A percentile compares a stretch with the other conserved stretches of the same genome.
phyloP scores from a whole-genome alignment of 2,329 filamentous ascomycete species.

The Sarocladiaceae sp. region DNA sequence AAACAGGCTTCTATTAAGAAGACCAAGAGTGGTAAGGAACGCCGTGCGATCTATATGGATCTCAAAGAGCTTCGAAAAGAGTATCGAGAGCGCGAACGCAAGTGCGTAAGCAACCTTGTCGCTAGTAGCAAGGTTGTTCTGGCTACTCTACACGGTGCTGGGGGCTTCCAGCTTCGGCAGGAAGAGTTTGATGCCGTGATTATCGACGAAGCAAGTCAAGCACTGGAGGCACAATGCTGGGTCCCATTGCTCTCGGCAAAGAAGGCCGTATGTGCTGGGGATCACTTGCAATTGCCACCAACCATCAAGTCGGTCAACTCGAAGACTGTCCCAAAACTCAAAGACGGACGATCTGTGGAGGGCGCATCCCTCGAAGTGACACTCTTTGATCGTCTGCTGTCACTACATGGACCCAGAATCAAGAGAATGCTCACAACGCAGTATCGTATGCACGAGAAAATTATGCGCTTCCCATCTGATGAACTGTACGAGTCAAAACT shows the following conservation, averaged over 20 bases:
- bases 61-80: conserved; percentile 83
- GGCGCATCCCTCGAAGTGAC: conserved; percentile 76
- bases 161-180: conserved; percentile 74
- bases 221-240: conserved; percentile 96
- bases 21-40: conserved; percentile 74
- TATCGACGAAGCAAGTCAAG: conserved; percentile 94
- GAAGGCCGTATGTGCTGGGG: conserved; percentile 88
- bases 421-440: conserved; percentile 96
- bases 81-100: conserved; percentile 77
- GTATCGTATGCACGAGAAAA: conserved; percentile 95
- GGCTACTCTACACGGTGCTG: conserved; percentile 87
- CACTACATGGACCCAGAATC: conserved; percentile 74
- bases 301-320: conserved; percentile 80
- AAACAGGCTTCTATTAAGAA: conserved; percentile 88
- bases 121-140: conserved; percentile 80
- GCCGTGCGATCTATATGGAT: conserved; percentile 77
- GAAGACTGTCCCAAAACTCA: conserved; percentile 35
- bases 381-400: conserved; percentile 83
- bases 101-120: conserved; percentile 74
- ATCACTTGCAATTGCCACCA: conserved; percentile 90
- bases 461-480: conserved; percentile 91
- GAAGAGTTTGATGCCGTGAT: conserved; percentile 90
- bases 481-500: conserved; percentile 82
- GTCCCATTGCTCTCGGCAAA: conserved; percentile 75
- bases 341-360: conserved; percentile 33